These are phyloP conservation scores for Ananas comosus DNA, from an alignment of 176 grass and related monocot genomes.

Conservation along the genomic window DNA sequence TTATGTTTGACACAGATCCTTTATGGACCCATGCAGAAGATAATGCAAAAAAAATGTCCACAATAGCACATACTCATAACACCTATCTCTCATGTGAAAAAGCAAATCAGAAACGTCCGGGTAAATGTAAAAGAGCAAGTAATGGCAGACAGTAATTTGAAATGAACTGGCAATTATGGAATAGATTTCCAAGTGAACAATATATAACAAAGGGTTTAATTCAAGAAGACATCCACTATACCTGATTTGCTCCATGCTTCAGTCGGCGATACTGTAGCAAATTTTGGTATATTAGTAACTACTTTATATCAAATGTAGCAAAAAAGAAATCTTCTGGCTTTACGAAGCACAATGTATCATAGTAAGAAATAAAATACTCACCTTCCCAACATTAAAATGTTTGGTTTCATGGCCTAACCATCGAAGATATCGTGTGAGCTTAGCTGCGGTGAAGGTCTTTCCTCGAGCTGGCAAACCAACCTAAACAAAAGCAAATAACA, in stretches of 20 bases:
- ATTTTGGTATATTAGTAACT: constrained; percentile 26
- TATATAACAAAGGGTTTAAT: neutral
- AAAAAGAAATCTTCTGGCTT: constrained; percentile 5
- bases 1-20: constrained; percentile 5
- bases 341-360: constrained; percentile 6
- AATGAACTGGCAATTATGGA: neutral
- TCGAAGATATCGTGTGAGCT: constrained; percentile 94
- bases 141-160: neutral
- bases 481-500: constrained; percentile 35
- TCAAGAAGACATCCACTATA: constrained; percentile 23
- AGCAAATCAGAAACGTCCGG: no score
- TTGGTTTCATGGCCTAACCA: constrained; percentile 99
- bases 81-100: no score
- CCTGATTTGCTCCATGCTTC: constrained; percentile 94
- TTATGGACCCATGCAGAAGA: neutral
- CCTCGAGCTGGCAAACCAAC: constrained; percentile 93
- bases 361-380: constrained; percentile 23
- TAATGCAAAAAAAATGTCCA: no score
- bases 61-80: no score
- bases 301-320: constrained; percentile 5
- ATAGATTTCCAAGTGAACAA: neutral
- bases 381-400: constrained; percentile 99
- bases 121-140: no score
- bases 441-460: constrained; percentile 97
- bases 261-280: constrained; percentile 77